Percentiles rank a stretch among this genome's conserved stretches.
These are phyloP conservation scores for Volutella citrinella DNA, from an alignment of 2,329 filamentous ascomycete genomes.

Conservation along the genomic window DNA sequence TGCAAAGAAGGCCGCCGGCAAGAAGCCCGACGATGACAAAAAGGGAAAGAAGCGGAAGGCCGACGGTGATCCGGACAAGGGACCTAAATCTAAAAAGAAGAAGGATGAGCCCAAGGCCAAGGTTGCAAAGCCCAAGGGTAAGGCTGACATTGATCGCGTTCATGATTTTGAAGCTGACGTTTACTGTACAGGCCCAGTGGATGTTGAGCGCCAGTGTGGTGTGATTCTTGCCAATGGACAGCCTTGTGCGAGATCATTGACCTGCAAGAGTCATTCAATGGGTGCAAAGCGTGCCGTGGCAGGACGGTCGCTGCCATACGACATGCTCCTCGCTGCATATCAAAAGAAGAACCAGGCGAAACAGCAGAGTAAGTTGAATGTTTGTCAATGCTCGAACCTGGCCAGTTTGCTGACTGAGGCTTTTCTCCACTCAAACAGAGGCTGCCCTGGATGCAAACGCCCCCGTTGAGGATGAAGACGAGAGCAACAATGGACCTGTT, in stretches of 20 bases:
- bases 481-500: constrained; percentile 74
- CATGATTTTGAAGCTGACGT: constrained; percentile 10
- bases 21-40: constrained; percentile 64
- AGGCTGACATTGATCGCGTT: neutral
- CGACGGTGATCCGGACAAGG: constrained; percentile 74
- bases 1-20: constrained; percentile 62
- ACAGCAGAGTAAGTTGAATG: constrained; percentile 89
- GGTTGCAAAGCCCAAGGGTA: constrained; percentile 77
- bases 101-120: constrained; percentile 89
- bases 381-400: no score
- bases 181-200: constrained; percentile 64
- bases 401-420: constrained; percentile 18
- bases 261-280: constrained; percentile 95
- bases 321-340: constrained; percentile 84
- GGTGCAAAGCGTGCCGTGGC: constrained; percentile 87
- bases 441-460: constrained; percentile 93
- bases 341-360: constrained; percentile 99
- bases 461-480: constrained; percentile 81
- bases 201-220: constrained; percentile 92
- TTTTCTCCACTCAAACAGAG: constrained; percentile 50
- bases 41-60: constrained; percentile 79
- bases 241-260: constrained; percentile 82
- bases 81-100: constrained; percentile 87
- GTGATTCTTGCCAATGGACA: constrained; percentile 81
- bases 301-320: constrained; percentile 83